These are phyloP conservation scores for Neurospora crassa DNA, from an alignment of 2,329 filamentous ascomycete species.

Conservation along the genomic window DNA sequence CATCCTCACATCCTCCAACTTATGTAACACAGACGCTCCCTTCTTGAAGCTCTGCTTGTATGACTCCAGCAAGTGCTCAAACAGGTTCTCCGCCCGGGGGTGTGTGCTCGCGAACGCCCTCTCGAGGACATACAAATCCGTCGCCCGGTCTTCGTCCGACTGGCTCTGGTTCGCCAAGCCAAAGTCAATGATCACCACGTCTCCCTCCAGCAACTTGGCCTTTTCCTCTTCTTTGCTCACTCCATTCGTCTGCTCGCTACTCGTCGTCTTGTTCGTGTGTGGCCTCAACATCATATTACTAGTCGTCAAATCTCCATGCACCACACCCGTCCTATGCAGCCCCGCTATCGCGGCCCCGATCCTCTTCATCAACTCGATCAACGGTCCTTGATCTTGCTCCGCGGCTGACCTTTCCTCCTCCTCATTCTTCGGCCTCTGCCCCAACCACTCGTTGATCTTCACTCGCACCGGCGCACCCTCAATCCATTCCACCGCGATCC, in stretches of 20 bases:
- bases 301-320: conserved; percentile 93
- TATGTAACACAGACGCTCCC: conserved; percentile 63
- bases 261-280: conserved; percentile 5
- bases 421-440: conserved; percentile 29
- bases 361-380: conserved; percentile 55
- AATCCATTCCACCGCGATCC: conserved; percentile 81
- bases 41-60: conserved; percentile 71
- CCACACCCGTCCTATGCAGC: conserved; percentile 75
- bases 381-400: conserved; percentile 33
- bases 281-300: conserved; percentile 85
- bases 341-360: conserved; percentile 64
- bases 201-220: conserved; percentile 45
- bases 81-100: conserved; percentile 71
- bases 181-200: conserved; percentile 89
- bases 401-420: conserved; percentile 23
- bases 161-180: conserved; percentile 74
- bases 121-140: conserved; percentile 93
- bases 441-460: conserved; percentile 60
- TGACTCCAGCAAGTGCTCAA: conserved; percentile 60
- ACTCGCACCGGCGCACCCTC: conserved; percentile 61
- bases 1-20: conserved; percentile 85
- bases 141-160: conserved; percentile 86
- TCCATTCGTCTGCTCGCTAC: conserved; percentile 10
- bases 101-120: conserved; percentile 92
- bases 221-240: conserved; percentile 10